phyloP scores from a whole-genome alignment of 1,284 basidiomycete genomes.

The Fomitopsis pinicola region DNA sequence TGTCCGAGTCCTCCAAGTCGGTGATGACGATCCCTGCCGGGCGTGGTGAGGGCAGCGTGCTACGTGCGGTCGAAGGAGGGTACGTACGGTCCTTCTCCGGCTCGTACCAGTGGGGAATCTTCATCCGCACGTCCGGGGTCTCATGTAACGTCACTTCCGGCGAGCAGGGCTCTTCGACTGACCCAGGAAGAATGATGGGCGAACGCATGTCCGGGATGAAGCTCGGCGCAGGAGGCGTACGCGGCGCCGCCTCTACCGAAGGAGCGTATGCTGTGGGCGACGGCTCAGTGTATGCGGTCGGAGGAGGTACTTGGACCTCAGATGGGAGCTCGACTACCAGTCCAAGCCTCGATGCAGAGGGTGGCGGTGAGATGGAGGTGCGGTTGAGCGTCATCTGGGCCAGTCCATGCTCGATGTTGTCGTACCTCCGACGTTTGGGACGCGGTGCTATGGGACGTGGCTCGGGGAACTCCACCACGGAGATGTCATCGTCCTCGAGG shows the following conservation, averaged over 20 bases:
- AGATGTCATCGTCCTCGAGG: slow-evolving; percentile 18
- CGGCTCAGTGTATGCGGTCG: not conserved
- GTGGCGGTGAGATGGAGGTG: not conserved
- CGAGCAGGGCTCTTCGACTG: slow-evolving; percentile 42
- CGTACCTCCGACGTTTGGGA: slow-evolving; percentile 46
- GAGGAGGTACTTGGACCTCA: not conserved
- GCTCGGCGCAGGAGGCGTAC: not conserved
- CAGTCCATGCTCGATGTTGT: slow-evolving; percentile 52
- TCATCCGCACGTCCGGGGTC: slow-evolving; percentile 53
- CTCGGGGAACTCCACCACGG: slow-evolving; percentile 11
- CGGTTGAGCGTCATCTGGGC: slow-evolving; percentile 44
- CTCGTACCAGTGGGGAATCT: slow-evolving; percentile 59
- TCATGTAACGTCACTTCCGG: slow-evolving; percentile 16
- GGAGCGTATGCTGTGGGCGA: not conserved
- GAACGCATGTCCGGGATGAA: not conserved
- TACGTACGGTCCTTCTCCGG: slow-evolving; percentile 61
- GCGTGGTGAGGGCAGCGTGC: slow-evolving; percentile 14
- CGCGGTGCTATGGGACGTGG: slow-evolving; percentile 19
- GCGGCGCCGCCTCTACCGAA: not conserved
- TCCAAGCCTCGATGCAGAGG: not conserved
- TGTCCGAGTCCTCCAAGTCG: slow-evolving; percentile 52
- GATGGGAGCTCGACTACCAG: not conserved
- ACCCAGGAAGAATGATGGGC: slow-evolving; percentile 30
- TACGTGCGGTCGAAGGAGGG: not conserved
- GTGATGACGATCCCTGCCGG: slow-evolving; percentile 55